These are phyloP conservation scores for Chlamydomonas sp. DNA, from an alignment of 139 green algal species.

Conservation along the genomic window DNA sequence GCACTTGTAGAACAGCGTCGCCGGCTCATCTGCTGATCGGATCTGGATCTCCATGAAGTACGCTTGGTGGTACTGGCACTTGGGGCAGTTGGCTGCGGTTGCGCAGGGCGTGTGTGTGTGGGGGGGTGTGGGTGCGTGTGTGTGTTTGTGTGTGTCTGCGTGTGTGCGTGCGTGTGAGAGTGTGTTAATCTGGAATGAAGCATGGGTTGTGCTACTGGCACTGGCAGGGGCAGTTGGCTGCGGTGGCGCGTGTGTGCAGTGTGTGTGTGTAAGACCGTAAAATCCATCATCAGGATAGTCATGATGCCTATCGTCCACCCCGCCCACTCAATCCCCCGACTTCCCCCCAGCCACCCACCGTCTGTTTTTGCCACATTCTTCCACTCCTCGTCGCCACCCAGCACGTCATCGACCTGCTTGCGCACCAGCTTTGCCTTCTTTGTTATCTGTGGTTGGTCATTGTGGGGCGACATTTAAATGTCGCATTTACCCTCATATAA, in stretches of 20 bases:
- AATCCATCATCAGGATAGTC: neutral
- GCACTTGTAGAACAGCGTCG: constrained; percentile 87
- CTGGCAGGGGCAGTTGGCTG: neutral
- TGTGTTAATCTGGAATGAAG: neutral
- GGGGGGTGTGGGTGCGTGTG: too few relatives aligned
- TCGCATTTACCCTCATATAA: too few relatives aligned
- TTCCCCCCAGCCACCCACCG: constrained; percentile 29
- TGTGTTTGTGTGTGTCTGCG: too few relatives aligned
- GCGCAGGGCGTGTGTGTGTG: too few relatives aligned
- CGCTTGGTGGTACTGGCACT: constrained; percentile 69
- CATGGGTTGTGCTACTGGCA: too few relatives aligned
- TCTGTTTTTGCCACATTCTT: constrained; percentile 80
- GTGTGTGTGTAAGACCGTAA: neutral
- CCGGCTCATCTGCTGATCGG: constrained; percentile 87
- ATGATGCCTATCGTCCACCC: neutral
- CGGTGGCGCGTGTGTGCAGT: neutral
- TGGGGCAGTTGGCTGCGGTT: constrained; percentile 62
- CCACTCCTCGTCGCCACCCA: constrained; percentile 82
- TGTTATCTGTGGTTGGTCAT: constrained; percentile 41
- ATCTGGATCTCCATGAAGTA: constrained; percentile 94
- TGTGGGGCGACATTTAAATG: too few relatives aligned
- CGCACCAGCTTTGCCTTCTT: constrained; percentile 48
- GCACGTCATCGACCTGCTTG: constrained; percentile 86
- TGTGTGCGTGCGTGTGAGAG: too few relatives aligned
- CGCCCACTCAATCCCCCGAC: neutral